Conservation (phyloP, 306 rosid species). For the Cicer pinnatifidum region DNA sequence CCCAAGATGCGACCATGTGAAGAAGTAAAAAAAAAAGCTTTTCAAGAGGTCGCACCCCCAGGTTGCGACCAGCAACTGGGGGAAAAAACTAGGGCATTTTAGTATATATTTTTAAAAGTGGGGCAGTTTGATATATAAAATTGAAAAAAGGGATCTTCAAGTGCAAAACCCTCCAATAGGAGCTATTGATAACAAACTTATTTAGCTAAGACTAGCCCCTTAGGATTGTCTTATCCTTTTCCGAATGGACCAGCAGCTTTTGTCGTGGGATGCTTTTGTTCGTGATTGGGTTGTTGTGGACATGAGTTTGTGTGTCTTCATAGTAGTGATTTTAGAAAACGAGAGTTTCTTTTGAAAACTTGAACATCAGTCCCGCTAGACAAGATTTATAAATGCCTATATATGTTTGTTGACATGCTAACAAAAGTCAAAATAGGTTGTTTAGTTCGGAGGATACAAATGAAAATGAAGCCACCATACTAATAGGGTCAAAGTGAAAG, state of each 20-base stretch:
- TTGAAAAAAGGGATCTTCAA: no score
- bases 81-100: no score
- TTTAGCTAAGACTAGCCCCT: no score
- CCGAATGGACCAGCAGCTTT: background rate
- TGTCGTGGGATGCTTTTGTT: background rate
- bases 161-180: no score
- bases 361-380: constrained; percentile 15
- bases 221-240: background rate
- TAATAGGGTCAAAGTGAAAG: constrained; percentile 19
- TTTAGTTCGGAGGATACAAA: background rate
- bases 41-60: no score
- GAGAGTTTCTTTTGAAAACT: constrained; percentile 8
- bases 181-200: no score
- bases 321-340: background rate
- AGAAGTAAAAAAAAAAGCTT: no score
- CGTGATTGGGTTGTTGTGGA: background rate
- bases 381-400: constrained; percentile 18
- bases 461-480: background rate
- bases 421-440: constrained; percentile 36
- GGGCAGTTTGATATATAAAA: no score
- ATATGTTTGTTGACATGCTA: constrained; percentile 26
- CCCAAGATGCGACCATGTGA: no score
- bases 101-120: no score
- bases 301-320: constrained; percentile 8
- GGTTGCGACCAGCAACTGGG: no score